A percentile compares a stretch with the other conserved stretches of the same genome.
These are phyloP conservation scores for Neopestalotiopsis rosae DNA, from an alignment of 2,329 filamentous ascomycete genomes.

Conservation along the genomic window DNA sequence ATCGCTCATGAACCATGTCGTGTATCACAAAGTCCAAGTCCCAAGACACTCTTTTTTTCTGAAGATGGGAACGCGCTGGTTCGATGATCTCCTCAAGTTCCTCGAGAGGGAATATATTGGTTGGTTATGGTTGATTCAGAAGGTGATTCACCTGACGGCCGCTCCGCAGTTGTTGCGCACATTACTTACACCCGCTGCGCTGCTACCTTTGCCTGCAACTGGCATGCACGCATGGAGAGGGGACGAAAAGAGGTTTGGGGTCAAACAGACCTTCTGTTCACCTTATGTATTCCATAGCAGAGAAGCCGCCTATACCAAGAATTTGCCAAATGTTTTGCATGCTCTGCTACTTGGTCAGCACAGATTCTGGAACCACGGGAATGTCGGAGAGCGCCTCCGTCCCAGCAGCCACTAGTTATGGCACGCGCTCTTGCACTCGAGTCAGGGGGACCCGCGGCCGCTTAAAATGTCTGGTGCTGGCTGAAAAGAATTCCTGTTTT, in stretches of 20 bases:
- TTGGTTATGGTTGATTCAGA: background rate
- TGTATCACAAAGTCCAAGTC: background rate
- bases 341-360: background rate
- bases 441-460: background rate
- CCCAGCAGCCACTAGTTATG: background rate
- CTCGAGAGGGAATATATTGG: no score
- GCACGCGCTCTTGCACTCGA: background rate
- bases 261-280: background rate
- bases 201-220: background rate
- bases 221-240: background rate
- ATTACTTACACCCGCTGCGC: background rate
- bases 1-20: background rate
- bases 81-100: background rate
- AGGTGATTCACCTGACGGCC: background rate
- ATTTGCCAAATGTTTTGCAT: background rate
- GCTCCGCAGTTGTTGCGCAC: background rate
- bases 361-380: constrained; percentile 2
- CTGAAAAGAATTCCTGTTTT: background rate
- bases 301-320: background rate
- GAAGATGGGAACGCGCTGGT: background rate
- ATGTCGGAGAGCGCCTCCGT: background rate
- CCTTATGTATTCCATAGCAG: background rate
- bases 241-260: background rate
- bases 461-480: background rate
- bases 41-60: background rate